Percentiles rank a stretch among this genome's conserved stretches.
phyloP scores from a whole-genome alignment of 768 basidiomycete genomes.

The Infundibulicybe gibba region DNA sequence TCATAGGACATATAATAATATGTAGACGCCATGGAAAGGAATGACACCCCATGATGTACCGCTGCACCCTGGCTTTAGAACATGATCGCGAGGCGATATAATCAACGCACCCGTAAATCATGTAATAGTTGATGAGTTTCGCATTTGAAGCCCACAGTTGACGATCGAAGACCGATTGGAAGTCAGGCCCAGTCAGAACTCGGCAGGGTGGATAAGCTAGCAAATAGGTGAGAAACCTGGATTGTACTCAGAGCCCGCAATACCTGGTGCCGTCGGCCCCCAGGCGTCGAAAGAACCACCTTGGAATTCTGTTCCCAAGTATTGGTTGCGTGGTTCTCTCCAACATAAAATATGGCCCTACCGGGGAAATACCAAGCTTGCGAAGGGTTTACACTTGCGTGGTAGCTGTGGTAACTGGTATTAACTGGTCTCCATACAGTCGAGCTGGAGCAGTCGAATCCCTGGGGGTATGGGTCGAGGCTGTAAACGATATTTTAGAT shows the following conservation, averaged over 20 bases:
- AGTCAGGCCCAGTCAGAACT: slow-evolving; percentile 65
- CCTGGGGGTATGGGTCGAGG: slow-evolving; percentile 72
- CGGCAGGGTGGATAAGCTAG: slow-evolving; percentile 63
- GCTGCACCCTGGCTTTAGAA: slow-evolving; percentile 29
- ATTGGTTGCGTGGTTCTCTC: slow-evolving; percentile 3
- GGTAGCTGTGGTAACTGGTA: slow-evolving; percentile 64
- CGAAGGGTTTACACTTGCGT: slow-evolving; percentile 41
- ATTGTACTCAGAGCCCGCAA: neutral
- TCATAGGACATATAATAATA: slow-evolving; percentile 80
- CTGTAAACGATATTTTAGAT: slow-evolving; percentile 19
- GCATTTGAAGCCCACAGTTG: slow-evolving; percentile 79
- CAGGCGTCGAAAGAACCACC: slow-evolving; percentile 81
- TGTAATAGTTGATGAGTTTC: slow-evolving; percentile 82
- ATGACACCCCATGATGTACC: slow-evolving; percentile 86
- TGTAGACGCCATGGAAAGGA: slow-evolving; percentile 78
- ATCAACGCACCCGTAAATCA: slow-evolving; percentile 65
- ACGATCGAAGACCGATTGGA: slow-evolving; percentile 77
- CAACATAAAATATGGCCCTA: slow-evolving; percentile 16
- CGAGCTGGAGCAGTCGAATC: slow-evolving; percentile 79
- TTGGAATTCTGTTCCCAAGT: slow-evolving; percentile 47
- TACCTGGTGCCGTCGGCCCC: slow-evolving; percentile 71
- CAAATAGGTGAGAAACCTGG: neutral
- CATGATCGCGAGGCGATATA: neutral
- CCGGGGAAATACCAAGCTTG: slow-evolving; percentile 74
- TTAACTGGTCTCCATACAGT: slow-evolving; percentile 60